Base-by-base conservation (phyloP, 257 asterid species). In the Solanum chiquidenum region DNA sequence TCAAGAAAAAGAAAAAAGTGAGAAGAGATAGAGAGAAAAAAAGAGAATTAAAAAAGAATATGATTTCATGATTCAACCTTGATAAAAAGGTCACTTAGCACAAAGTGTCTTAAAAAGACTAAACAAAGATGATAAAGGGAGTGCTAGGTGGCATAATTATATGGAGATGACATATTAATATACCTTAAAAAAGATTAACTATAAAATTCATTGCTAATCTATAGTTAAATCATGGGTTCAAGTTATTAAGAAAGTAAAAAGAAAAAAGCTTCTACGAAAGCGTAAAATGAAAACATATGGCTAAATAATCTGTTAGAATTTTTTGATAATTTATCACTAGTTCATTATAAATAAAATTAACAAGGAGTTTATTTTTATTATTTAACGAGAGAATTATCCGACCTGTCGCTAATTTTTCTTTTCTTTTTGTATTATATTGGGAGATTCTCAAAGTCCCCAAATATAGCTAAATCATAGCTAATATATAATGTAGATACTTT, bases 51-150 rank as follows among this genome's bases (percentile, higher is more conserved):
- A 38, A 40, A 76, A 37, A 27, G 34, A 75, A 3, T 23, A 23
- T n/a, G 21, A 76, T 76, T 76, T 76, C 83, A 35, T 76, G 83
- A 76, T 38, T 40, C 20, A 75, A 35, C 33, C 33, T 75, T 23
- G 55, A 37, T 38, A 5, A n/a, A 23, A 40, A n/a, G 60, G 83
- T 6, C 60, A 76, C 60, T 76, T 76, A 40, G 60, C 58, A 23
- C 33, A 76, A 76, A 76, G 34, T 40, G 23, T 12, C n/a, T n/a
- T 6, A 12, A 6, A 38, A 40, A n/a, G 60, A 76, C 20, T n/a
- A 76, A 40, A 6, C 2, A n/a, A 76, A 76, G 4, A 76, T 40
- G 23, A 38, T n/a, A 76, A 38, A 40, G 35, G 83, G 55, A 5
- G 55, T 3, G 33, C 83, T 21, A 74, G 83, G 20, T 37, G 83